Evolutionary conservation across 2,329 filamentous ascomycete genomes (phyloP), one percentile per base, ranked within the genome.

Genomic region (Colletotrichum chrysophilum): DNA sequence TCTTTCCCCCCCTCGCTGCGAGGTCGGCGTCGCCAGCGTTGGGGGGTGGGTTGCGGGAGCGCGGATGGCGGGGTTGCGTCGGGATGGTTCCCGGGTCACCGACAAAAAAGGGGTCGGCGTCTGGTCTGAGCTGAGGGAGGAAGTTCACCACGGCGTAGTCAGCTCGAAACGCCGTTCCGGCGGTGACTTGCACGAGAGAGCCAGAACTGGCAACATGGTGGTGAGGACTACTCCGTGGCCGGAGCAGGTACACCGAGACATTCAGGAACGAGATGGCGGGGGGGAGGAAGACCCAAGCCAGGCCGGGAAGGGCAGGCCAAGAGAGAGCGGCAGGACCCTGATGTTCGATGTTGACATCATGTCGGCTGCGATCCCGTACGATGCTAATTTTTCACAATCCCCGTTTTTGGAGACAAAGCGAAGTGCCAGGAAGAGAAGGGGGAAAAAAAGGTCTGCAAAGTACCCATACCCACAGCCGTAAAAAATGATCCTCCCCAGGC

Each of bases 81-180:
- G 72, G 69, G 62, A 67, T 38, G 68, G n/a, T 28, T 71, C 28
- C 72, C 72, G 72, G 72, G 26, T 66, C 71, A 55, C 67, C 67
- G 60, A 71, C 34, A 8, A 32, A 52, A 14, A 48, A 16, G 52
- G 62, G 62, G 34, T 64, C 61, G 61, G 61, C 61, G 16, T 64
- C 61, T 38, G 32, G 52, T 65, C 48, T 32, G n/a, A 38, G 18
- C 21, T 26, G 18, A 13, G 64, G n/a, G 10, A 52, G 43, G 43
- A 52, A 52, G 43, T 52, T 26, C 7, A 30, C 13, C 16, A n/a
- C 28, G 28, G 55, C 24, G 18, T 24, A 32, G 9, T 12, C 38
- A 52, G 24, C 38, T 26, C 43, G 36, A 32, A 48, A 52, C 36
- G 21, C 38, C 62, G 66, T 61, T 43, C 32, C 66, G 30, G 66